Evolutionary conservation across 805 yeast genomes (phyloP).

Genomic region (Ogataea populi-albae): DNA sequence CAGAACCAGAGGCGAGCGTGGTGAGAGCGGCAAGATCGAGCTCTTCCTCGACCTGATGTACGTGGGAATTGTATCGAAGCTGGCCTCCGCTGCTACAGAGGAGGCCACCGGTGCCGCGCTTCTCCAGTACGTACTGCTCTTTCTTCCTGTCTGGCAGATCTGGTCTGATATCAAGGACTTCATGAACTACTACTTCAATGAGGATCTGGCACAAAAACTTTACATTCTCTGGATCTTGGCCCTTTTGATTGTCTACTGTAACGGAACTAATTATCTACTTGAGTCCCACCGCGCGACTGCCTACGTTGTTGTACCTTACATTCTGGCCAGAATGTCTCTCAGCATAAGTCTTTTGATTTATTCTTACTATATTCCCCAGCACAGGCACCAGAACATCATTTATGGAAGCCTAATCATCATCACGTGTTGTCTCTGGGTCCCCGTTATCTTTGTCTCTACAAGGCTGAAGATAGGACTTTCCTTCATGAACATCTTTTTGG

Average conservation of each 20-base stretch:
- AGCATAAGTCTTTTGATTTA: conserved; percentile 35
- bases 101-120: conserved; percentile 47
- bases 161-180: conserved; percentile 66
- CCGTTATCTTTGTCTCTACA: conserved; percentile 47
- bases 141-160: conserved; percentile 58
- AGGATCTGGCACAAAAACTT: conserved; percentile 53
- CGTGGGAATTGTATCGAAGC: conserved; percentile 60
- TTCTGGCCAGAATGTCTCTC: conserved; percentile 43
- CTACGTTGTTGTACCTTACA: conserved; percentile 45
- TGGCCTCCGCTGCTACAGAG: conserved; percentile 53
- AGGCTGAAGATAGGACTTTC: conserved; percentile 47
- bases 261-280: conserved; percentile 38
- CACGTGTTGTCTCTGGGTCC: conserved; percentile 46
- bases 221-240: conserved; percentile 53
- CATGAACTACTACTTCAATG: conserved; percentile 60
- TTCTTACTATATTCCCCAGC: conserved; percentile 47
- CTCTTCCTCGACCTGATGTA: conserved; percentile 61
- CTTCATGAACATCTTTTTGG: conserved; percentile 39
- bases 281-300: conserved; percentile 40
- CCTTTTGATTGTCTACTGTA: conserved; percentile 49
- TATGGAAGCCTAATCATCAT: conserved; percentile 34
- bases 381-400: conserved; percentile 46
- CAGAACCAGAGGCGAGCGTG: conserved; percentile 54
- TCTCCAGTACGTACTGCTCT: conserved; percentile 47
- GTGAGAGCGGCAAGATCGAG: conserved; percentile 48